Evolutionary conservation across 331 rosid genomes (phyloP).

Genomic region (Stylosanthes scabra): DNA sequence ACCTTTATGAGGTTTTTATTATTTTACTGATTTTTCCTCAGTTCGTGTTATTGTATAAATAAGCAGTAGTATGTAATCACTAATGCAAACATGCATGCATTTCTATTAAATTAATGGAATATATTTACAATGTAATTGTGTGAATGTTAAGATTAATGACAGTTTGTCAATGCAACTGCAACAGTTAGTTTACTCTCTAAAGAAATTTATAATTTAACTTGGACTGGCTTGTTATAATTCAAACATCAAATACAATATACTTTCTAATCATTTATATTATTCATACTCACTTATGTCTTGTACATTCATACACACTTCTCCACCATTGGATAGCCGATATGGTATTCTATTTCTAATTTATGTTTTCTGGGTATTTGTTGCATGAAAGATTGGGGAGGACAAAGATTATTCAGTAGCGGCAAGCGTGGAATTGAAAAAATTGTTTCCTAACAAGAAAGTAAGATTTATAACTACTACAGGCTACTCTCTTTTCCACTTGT

Average conservation of each 20-base stretch:
- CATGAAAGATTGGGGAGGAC: slow-evolving; percentile 83
- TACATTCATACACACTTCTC: no score
- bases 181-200: not conserved
- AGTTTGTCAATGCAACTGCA: not conserved
- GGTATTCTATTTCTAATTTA: not conserved
- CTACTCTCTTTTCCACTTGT: slow-evolving; percentile 10
- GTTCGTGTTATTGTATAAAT: not conserved
- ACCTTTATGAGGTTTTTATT: slow-evolving; percentile 74
- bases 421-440: slow-evolving; percentile 81
- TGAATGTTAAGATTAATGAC: slow-evolving; percentile 14
- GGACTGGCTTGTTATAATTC: slow-evolving; percentile 26
- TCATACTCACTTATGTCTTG: no score
- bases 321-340: no score
- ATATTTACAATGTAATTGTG: not conserved
- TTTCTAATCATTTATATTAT: not conserved
- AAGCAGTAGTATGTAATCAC: not conserved
- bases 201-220: slow-evolving; percentile 7
- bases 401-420: slow-evolving; percentile 63
- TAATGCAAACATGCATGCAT: slow-evolving; percentile 16
- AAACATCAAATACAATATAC: slow-evolving; percentile 7
- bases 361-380: slow-evolving; percentile 43
- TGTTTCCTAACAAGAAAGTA: slow-evolving; percentile 86
- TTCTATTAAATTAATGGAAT: not conserved
- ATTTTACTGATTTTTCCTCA: slow-evolving; percentile 20
- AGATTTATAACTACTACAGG: slow-evolving; percentile 30